Percentiles rank a stretch among this genome's conserved stretches.
phyloP scores from a whole-genome alignment of 495 filamentous ascomycete species.

The Aspergillus ostianus region DNA sequence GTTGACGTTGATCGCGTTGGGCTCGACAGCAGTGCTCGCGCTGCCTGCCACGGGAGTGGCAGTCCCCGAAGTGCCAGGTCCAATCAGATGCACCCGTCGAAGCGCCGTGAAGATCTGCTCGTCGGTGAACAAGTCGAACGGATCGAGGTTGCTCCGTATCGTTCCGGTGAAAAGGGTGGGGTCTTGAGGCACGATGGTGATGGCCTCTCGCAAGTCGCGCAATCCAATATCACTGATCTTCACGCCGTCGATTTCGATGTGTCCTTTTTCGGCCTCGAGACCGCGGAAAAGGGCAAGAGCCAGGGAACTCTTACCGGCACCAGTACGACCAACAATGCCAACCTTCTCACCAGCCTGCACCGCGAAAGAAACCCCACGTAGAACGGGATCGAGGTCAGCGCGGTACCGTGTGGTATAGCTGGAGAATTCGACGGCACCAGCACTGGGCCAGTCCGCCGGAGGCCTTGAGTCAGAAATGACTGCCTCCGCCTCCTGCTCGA shows the following conservation, averaged over 20 bases:
- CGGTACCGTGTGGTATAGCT: slow-evolving; percentile 89
- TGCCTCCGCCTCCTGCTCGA: slow-evolving; percentile 86
- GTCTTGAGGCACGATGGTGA: slow-evolving; percentile 98
- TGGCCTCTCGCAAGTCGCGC: slow-evolving; percentile 84
- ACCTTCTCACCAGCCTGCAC: slow-evolving; percentile 88
- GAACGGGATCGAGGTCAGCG: slow-evolving; percentile 78
- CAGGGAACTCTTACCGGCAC: slow-evolving; percentile 95
- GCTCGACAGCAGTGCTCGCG: slow-evolving; percentile 29
- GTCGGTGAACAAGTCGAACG: slow-evolving; percentile 87
- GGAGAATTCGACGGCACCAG: slow-evolving; percentile 83
- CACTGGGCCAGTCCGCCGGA: slow-evolving; percentile 74
- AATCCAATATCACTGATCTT: slow-evolving; percentile 88
- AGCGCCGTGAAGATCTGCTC: slow-evolving; percentile 87
- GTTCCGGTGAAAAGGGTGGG: slow-evolving; percentile 97
- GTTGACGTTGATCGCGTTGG: slow-evolving; percentile 25
- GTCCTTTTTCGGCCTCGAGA: slow-evolving; percentile 88
- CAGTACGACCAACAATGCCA: slow-evolving; percentile 94
- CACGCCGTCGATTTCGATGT: slow-evolving; percentile 85
- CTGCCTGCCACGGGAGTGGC: slow-evolving; percentile 42
- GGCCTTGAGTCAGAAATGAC: slow-evolving; percentile 79
- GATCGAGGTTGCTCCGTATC: slow-evolving; percentile 92
- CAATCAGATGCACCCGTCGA: slow-evolving; percentile 87
- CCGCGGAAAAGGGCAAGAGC: slow-evolving; percentile 95
- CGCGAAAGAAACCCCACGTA: slow-evolving; percentile 80
- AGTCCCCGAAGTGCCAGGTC: slow-evolving; percentile 50